A percentile compares a stretch with the other conserved stretches of the same genome.
phyloP scores from a whole-genome alignment of 2,329 filamentous ascomycete genomes.

The Colletotrichum gloeosporioides region DNA sequence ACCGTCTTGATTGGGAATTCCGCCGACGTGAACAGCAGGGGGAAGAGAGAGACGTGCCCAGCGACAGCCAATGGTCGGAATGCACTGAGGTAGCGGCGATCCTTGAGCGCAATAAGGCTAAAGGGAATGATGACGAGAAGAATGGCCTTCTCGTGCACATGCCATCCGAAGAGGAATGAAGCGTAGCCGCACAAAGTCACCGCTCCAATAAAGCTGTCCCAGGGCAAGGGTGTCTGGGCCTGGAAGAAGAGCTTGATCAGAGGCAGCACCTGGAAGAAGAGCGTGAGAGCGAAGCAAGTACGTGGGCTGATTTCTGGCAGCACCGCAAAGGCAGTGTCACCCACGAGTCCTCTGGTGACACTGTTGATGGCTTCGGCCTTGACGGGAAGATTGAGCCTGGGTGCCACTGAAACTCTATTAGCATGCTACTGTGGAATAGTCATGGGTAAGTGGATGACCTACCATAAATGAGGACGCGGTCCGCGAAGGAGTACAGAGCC shows the following conservation, averaged over 20 bases:
- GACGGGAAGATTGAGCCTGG: slow-evolving; percentile 76
- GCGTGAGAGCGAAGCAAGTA: slow-evolving; percentile 81
- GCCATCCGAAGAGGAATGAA: slow-evolving; percentile 97
- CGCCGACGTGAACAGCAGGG: slow-evolving; percentile 86
- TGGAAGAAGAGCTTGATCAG: slow-evolving; percentile 81
- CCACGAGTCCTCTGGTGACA: slow-evolving; percentile 90
- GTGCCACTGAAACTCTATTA: slow-evolving; percentile 69
- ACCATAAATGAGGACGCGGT: slow-evolving; percentile 84
- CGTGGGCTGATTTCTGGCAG: slow-evolving; percentile 84
- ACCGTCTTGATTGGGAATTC: slow-evolving; percentile 95
- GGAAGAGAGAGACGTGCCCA: slow-evolving; percentile 94
- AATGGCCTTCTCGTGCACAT: slow-evolving; percentile 97
- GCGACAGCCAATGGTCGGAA: slow-evolving; percentile 92
- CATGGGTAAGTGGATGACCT: slow-evolving; percentile 35
- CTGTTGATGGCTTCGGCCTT: slow-evolving; percentile 80
- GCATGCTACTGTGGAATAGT: slow-evolving; percentile 11
- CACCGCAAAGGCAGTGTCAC: slow-evolving; percentile 92
- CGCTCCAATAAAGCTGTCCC: slow-evolving; percentile 88
- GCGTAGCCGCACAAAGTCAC: slow-evolving; percentile 94
- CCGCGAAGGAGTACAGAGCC: slow-evolving; percentile 93
- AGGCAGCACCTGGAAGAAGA: slow-evolving; percentile 81
- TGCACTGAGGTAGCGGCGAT: slow-evolving; percentile 87
- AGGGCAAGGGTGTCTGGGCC: slow-evolving; percentile 65
- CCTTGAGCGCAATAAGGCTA: slow-evolving; percentile 87
- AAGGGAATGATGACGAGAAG: slow-evolving; percentile 95